A percentile compares a stretch with the other conserved stretches of the same genome.
Evolutionary conservation across 2,329 filamentous ascomycete species (phyloP).

Genomic region (Clarireedia hainanense): DNA sequence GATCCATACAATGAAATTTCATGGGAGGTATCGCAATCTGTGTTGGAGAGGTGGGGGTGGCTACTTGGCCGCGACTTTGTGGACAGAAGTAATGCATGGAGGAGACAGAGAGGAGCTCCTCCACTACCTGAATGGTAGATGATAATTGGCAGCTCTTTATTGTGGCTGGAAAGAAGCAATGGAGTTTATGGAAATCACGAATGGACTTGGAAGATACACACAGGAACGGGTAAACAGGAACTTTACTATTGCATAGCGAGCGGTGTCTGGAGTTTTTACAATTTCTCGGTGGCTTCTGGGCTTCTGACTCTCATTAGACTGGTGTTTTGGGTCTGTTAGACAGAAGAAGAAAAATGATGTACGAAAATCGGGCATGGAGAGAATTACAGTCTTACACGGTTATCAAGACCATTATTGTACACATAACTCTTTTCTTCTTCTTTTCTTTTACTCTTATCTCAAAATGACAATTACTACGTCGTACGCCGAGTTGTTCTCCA

Average conservation of each 20-base stretch:
- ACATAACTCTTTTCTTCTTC: no score
- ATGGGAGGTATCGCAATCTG: conserved; percentile 35
- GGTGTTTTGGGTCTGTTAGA: no score
- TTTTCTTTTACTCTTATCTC: no score
- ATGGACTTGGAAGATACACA: not conserved
- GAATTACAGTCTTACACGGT: no score
- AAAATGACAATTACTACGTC: no score
- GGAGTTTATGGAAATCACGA: not conserved
- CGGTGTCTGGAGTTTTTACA: not conserved
- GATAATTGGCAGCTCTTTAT: not conserved
- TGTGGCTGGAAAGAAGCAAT: not conserved
- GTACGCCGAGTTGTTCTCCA: no score
- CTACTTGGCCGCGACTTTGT: conserved; percentile 33
- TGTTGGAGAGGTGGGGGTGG: conserved; percentile 35
- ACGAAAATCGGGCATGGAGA: no score
- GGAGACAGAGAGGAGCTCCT: conserved; percentile 31
- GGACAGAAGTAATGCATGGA: conserved; percentile 35
- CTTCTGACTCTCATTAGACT: no score
- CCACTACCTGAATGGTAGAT: conserved; percentile 29
- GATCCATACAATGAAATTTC: conserved; percentile 35
- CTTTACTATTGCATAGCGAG: conserved; percentile 5
- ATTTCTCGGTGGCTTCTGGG: no score
- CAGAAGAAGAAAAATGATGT: no score
- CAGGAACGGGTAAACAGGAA: no score
- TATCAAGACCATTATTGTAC: no score